phyloP scores from a whole-genome alignment of 2,329 filamentous ascomycete species.

The Pseudogymnoascus sp. region DNA sequence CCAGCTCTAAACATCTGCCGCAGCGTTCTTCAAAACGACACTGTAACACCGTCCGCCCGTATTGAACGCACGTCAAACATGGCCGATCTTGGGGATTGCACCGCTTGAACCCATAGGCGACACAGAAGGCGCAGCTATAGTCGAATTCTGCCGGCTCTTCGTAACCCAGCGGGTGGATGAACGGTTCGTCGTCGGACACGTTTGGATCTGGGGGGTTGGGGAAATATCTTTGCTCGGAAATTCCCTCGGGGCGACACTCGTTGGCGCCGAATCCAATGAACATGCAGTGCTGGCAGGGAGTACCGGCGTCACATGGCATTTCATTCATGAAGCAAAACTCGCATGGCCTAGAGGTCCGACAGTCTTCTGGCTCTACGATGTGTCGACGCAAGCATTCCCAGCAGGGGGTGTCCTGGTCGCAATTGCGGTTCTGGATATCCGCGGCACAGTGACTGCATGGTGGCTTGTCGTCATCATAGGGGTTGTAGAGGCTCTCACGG shows the following conservation, averaged over 20 bases:
- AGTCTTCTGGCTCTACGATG: not conserved
- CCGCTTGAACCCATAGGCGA: not conserved
- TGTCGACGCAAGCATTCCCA: not conserved
- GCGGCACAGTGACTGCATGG: not conserved
- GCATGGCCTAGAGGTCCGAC: not conserved
- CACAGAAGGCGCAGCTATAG: not conserved
- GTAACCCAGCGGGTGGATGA: not conserved
- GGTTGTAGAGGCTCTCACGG: not conserved
- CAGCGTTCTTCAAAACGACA: not conserved
- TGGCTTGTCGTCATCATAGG: not conserved
- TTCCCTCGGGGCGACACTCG: not conserved
- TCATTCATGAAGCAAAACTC: not conserved
- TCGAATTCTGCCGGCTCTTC: not conserved
- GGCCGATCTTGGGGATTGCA: not conserved
- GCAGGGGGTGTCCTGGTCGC: not conserved
- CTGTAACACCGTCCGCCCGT: not conserved
- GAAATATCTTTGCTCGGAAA: not conserved
- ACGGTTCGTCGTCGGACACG: not conserved
- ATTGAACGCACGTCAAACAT: not conserved
- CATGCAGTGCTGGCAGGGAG: not conserved
- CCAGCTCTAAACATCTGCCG: not conserved
- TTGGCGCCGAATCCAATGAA: not conserved
- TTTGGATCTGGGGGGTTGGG: not conserved
- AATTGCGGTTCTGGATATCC: not conserved
- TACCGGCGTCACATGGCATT: not conserved